Evolutionary conservation across 1,139 yeast species (phyloP).

Genomic region (Scheffersomyces lignicola): DNA sequence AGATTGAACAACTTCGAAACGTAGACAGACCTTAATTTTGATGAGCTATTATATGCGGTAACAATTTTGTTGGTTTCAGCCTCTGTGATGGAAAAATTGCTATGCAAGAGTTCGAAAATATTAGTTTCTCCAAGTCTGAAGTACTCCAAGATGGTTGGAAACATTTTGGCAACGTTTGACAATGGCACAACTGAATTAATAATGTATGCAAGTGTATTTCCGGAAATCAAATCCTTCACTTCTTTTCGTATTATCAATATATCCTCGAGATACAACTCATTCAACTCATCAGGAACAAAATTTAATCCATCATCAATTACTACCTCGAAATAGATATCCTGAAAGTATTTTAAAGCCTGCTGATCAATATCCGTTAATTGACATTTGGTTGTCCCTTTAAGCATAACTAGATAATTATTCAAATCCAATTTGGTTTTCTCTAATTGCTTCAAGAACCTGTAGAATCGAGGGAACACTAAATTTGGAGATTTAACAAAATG

Average conservation of each 20-base stretch:
- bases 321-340: background rate
- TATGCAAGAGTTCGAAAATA: no score
- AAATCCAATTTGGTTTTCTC: background rate
- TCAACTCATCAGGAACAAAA: constrained; percentile 11
- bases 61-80: no score
- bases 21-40: no score
- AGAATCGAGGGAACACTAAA: constrained; percentile 26
- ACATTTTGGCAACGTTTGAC: no score
- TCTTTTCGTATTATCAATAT: constrained; percentile 6
- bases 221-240: constrained; percentile 8
- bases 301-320: no score
- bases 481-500: constrained; percentile 15
- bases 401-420: background rate
- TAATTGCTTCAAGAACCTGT: constrained; percentile 14
- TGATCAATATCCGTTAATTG: background rate
- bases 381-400: background rate
- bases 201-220: constrained; percentile 10
- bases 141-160: no score
- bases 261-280: constrained; percentile 8
- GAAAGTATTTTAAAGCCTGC: background rate
- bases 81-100: no score
- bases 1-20: no score
- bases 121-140: no score
- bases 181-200: no score
- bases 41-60: no score